Conservation (phyloP, 441 rosid genomes). For the Populus hybrid region DNA sequence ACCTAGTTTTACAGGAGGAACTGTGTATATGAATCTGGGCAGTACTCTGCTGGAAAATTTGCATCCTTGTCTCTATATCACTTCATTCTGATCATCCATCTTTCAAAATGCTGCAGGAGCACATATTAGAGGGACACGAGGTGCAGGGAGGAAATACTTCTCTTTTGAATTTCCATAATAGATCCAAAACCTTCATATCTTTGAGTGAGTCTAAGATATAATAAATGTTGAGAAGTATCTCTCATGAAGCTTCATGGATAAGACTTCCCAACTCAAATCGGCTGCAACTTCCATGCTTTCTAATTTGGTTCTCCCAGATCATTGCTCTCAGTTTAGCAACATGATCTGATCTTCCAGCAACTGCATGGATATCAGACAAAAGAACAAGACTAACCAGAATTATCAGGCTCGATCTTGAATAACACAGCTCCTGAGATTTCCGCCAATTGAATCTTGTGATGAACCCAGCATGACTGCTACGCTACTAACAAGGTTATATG, state of each 20-base stretch:
- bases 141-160: background rate
- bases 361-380: constrained; percentile 56
- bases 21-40: background rate
- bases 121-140: background rate
- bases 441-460: background rate
- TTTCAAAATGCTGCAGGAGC: background rate
- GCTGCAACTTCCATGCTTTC: constrained; percentile 71
- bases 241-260: constrained; percentile 52
- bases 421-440: background rate
- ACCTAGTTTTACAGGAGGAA: background rate
- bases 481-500: constrained; percentile 48
- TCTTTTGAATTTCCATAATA: constrained; percentile 1
- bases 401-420: background rate
- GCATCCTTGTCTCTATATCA: background rate
- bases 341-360: constrained; percentile 62
- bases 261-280: constrained; percentile 50
- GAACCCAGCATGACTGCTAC: no score
- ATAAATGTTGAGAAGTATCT: no score
- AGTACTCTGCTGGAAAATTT: background rate
- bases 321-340: constrained; percentile 55
- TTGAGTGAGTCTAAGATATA: no score
- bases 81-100: no score
- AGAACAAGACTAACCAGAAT: constrained; percentile 42
- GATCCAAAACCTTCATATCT: constrained; percentile 28
- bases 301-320: constrained; percentile 60